Percentiles rank a stretch among this genome's conserved stretches.
phyloP scores from a whole-genome alignment of 1,284 basidiomycete species.

The Ustilago lituana region DNA sequence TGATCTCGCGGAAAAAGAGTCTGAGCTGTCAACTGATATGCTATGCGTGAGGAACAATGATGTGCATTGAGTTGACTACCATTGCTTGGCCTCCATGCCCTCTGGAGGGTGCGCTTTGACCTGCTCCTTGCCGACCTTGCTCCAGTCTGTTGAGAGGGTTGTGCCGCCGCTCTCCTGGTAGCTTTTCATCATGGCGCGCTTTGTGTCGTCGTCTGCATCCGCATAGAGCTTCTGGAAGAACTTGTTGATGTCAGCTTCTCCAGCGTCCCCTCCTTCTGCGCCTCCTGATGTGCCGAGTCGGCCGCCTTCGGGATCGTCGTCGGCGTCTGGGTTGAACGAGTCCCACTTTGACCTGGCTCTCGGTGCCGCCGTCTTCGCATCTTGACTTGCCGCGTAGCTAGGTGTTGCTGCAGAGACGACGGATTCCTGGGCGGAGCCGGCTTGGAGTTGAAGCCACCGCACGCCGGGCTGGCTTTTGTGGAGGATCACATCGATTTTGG shows the following conservation, averaged over 20 bases:
- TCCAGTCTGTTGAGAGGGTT: conserved; percentile 64
- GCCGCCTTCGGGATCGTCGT: conserved; percentile 28
- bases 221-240: conserved; percentile 66
- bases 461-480: conserved; percentile 45
- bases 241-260: conserved; percentile 54
- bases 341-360: conserved; percentile 61
- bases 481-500: conserved; percentile 60
- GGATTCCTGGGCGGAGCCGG: neutral
- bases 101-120: conserved; percentile 52
- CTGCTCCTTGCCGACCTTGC: conserved; percentile 53
- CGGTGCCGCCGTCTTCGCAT: conserved; percentile 1
- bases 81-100: conserved; percentile 62
- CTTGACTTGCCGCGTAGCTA: conserved; percentile 11
- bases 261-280: conserved; percentile 5
- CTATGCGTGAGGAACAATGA: no score
- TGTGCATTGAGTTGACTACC: conserved; percentile 26
- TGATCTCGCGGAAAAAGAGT: no score
- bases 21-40: no score
- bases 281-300: no score
- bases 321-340: conserved; percentile 47
- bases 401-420: conserved; percentile 20
- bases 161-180: conserved; percentile 65
- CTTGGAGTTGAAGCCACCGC: conserved; percentile 42
- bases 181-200: conserved; percentile 64
- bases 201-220: conserved; percentile 63